These are phyloP conservation scores for Toxicodendron radicans DNA, from an alignment of 345 rosid species.

Conservation along the genomic window DNA sequence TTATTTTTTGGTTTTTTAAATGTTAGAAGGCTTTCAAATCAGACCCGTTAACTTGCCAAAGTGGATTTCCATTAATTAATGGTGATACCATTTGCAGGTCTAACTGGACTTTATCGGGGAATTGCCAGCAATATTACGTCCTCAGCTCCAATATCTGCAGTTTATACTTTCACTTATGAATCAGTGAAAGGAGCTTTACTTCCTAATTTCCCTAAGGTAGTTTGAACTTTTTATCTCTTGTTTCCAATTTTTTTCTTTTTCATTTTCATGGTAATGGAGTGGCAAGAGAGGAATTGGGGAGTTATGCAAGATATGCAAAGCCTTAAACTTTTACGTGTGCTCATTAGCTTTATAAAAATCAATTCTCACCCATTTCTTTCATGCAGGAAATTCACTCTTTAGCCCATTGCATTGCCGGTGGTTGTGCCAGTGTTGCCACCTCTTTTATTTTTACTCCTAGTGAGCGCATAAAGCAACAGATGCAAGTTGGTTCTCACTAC, in stretches of 20 bases:
- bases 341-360: constrained; percentile 1
- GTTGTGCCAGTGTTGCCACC: constrained; percentile 87
- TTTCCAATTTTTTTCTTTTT: background rate
- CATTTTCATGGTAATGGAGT: background rate
- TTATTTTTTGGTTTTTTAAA: background rate
- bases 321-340: background rate
- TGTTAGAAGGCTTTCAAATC: background rate
- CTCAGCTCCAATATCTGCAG: constrained; percentile 92
- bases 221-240: constrained; percentile 15
- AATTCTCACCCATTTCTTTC: background rate
- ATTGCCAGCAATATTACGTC: constrained; percentile 80
- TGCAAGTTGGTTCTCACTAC: constrained; percentile 91
- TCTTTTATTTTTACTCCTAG: constrained; percentile 91
- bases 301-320: background rate
- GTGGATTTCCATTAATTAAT: constrained; percentile 8
- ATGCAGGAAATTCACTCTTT: constrained; percentile 74
- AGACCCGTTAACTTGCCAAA: constrained; percentile 10
- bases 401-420: constrained; percentile 87
- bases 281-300: background rate
- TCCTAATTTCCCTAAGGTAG: constrained; percentile 78
- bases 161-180: constrained; percentile 87
- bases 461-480: constrained; percentile 91
- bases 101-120: constrained; percentile 83
- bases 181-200: constrained; percentile 76
- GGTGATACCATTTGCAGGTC: constrained; percentile 45